Evolutionary conservation across 805 yeast species (phyloP).

Genomic region (Pichia insulana): DNA sequence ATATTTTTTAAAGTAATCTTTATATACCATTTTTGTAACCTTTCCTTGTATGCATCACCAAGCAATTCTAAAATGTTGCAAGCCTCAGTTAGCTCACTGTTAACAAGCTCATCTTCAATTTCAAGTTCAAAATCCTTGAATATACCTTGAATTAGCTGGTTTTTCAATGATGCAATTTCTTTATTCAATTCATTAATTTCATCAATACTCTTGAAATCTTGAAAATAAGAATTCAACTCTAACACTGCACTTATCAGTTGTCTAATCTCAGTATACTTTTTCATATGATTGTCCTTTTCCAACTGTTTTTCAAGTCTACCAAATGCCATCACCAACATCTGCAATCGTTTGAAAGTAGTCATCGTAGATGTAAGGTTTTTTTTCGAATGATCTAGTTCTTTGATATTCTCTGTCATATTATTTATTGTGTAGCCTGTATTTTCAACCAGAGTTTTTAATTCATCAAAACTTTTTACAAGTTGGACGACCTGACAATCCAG

Average conservation of each 20-base stretch:
- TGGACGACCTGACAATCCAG: constrained; percentile 29
- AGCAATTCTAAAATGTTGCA: constrained; percentile 64
- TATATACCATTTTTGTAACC: constrained; percentile 67
- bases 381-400: constrained; percentile 72
- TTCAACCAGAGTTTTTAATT: constrained; percentile 39
- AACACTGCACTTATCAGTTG: constrained; percentile 60
- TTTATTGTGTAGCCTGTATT: constrained; percentile 56
- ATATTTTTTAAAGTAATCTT: constrained; percentile 65
- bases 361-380: constrained; percentile 74
- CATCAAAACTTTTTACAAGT: constrained; percentile 37
- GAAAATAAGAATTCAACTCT: constrained; percentile 65
- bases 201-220: constrained; percentile 73
- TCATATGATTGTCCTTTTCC: constrained; percentile 22
- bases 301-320: constrained; percentile 45
- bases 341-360: constrained; percentile 79
- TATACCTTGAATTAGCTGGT: constrained; percentile 56
- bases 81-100: constrained; percentile 44
- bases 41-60: constrained; percentile 47
- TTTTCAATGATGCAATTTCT: constrained; percentile 50
- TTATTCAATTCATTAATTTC: constrained; percentile 63
- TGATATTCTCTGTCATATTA: constrained; percentile 67
- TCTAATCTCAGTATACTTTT: constrained; percentile 44
- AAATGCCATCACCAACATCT: constrained; percentile 74
- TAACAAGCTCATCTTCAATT: constrained; percentile 29
- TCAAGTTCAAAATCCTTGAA: constrained; percentile 62